Conservation (phyloP, 2,329 filamentous ascomycete species). For the Colletotrichum neosansevieriae region DNA sequence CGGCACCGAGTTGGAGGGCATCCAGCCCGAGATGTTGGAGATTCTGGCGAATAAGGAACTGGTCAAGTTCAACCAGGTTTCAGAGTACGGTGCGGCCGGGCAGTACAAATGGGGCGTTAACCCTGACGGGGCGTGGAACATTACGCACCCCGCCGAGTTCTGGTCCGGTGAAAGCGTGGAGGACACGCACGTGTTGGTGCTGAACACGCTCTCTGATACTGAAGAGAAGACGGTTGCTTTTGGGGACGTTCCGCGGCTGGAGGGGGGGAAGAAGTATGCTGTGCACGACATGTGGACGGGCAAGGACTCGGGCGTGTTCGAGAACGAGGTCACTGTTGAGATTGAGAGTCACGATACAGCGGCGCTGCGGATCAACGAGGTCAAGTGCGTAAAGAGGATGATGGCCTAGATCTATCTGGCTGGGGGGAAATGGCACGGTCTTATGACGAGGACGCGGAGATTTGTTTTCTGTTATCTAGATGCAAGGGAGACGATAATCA, state of each 20-base stretch:
- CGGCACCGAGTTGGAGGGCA: slow-evolving; percentile 54
- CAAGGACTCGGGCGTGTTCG: slow-evolving; percentile 52
- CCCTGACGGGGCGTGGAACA: slow-evolving; percentile 62
- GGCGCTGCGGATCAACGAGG: slow-evolving; percentile 43
- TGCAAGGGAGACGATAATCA: slow-evolving; percentile 15
- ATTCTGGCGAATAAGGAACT: slow-evolving; percentile 57
- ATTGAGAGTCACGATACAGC: slow-evolving; percentile 53
- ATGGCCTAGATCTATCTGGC: no score
- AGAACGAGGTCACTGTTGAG: slow-evolving; percentile 44
- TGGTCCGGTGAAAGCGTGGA: slow-evolving; percentile 58
- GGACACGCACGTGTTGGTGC: slow-evolving; percentile 60
- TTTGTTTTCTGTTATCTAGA: not conserved
- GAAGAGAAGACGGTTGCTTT: slow-evolving; percentile 54
- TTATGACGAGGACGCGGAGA: not conserved
- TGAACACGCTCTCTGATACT: slow-evolving; percentile 55
- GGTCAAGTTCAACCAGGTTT: slow-evolving; percentile 60
- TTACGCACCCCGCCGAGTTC: slow-evolving; percentile 60
- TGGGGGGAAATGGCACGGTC: not conserved
- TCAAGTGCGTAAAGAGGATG: slow-evolving; percentile 35
- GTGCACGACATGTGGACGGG: slow-evolving; percentile 62
- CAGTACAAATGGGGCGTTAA: slow-evolving; percentile 62
- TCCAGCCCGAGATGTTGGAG: slow-evolving; percentile 51
- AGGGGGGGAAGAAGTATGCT: slow-evolving; percentile 47
- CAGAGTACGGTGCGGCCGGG: slow-evolving; percentile 54
- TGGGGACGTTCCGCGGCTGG: slow-evolving; percentile 57